Percentiles rank a stretch among this genome's conserved stretches.
These are phyloP conservation scores for Trichosporon coremiiforme DNA, from an alignment of 1,284 basidiomycete genomes.

Conservation along the genomic window DNA sequence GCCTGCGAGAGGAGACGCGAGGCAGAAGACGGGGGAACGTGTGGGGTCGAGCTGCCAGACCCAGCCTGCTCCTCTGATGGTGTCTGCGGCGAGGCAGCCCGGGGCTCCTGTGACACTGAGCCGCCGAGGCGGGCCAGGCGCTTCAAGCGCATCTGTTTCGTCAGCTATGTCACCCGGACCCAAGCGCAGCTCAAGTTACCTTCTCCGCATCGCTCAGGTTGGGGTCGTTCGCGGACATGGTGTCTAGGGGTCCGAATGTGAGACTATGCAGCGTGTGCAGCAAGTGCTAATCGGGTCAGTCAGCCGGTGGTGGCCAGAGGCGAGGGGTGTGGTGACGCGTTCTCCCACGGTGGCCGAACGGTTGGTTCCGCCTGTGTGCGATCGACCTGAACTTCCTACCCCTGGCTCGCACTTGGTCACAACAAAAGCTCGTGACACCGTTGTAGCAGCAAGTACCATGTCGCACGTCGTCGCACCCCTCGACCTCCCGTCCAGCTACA, in stretches of 20 bases:
- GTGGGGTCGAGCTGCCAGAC: conserved; percentile 22
- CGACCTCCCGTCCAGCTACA: conserved; percentile 93
- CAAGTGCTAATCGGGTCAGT: conserved; percentile 17
- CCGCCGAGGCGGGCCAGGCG: conserved; percentile 75
- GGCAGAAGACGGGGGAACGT: conserved; percentile 20
- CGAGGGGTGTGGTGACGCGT: neutral
- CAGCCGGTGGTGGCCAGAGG: neutral
- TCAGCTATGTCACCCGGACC: neutral
- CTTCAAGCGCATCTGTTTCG: conserved; percentile 76
- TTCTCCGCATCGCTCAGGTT: conserved; percentile 51
- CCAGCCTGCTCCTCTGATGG: conserved; percentile 24
- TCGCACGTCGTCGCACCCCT: conserved; percentile 79
- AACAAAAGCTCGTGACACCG: neutral
- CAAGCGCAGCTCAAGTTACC: conserved; percentile 33
- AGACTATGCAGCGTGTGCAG: neutral
- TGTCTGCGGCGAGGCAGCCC: conserved; percentile 6
- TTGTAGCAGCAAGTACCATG: conserved; percentile 61
- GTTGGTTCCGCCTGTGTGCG: neutral
- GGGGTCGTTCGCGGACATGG: conserved; percentile 39
- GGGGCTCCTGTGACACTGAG: conserved; percentile 31
- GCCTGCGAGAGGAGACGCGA: conserved; percentile 24
- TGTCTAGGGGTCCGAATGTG: neutral
- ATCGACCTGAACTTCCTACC: conserved; percentile 8
- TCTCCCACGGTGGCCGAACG: conserved; percentile 21
- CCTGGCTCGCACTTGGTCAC: neutral